These are phyloP conservation scores for Sporothrix inflata DNA, from an alignment of 2,329 filamentous ascomycete genomes.

Conservation along the genomic window DNA sequence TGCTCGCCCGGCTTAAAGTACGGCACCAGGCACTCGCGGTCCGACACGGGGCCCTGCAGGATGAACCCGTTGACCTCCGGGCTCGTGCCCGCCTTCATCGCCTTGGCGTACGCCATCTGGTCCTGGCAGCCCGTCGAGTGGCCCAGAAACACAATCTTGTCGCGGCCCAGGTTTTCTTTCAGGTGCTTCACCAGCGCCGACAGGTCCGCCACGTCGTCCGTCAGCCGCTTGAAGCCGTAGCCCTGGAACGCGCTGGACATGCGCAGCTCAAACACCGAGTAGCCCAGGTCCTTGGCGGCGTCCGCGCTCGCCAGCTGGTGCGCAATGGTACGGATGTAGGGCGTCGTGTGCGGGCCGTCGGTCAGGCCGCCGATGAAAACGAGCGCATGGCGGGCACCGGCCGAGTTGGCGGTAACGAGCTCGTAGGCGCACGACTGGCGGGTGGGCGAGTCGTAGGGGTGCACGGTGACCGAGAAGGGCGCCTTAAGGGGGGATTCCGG, in stretches of 20 bases:
- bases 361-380: slow-evolving; percentile 72
- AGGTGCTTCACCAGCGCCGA: slow-evolving; percentile 58
- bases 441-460: slow-evolving; percentile 37
- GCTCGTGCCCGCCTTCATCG: slow-evolving; percentile 47
- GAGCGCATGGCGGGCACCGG: slow-evolving; percentile 55
- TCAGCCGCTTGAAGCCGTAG: slow-evolving; percentile 55
- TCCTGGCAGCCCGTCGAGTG: slow-evolving; percentile 66
- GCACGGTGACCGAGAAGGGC: slow-evolving; percentile 37
- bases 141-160: slow-evolving; percentile 59
- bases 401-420: slow-evolving; percentile 31
- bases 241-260: slow-evolving; percentile 58
- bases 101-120: slow-evolving; percentile 58
- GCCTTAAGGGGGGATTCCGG: not conserved
- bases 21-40: slow-evolving; percentile 66
- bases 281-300: slow-evolving; percentile 44
- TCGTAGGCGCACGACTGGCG: slow-evolving; percentile 37
- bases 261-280: slow-evolving; percentile 61
- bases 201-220: slow-evolving; percentile 58
- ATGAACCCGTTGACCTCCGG: slow-evolving; percentile 72
- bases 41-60: slow-evolving; percentile 78
- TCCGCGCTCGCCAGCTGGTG: slow-evolving; percentile 45
- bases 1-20: slow-evolving; percentile 50
- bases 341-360: slow-evolving; percentile 69
- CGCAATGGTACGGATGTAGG: slow-evolving; percentile 57
- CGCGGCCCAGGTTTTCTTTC: slow-evolving; percentile 49